Base-by-base conservation (phyloP, 2,329 filamentous ascomycete species). In the Penicillium sp. region DNA sequence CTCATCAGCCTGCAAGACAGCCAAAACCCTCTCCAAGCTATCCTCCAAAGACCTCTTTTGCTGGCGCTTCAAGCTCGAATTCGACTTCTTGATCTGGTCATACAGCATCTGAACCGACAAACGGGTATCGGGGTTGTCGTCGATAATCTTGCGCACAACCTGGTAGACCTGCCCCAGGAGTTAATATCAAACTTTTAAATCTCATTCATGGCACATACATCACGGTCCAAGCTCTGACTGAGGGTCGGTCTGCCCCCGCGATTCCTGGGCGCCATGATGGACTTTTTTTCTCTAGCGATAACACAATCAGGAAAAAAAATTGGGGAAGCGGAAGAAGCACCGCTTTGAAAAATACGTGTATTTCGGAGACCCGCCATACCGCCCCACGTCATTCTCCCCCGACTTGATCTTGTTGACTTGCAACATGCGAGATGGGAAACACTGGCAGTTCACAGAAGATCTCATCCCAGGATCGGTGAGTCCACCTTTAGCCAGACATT, bases 391-490 rank as follows among this genome's bases (percentile, higher is more conserved):
- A 61, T 58, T 48, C 34, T 43, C 26, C 28, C 41, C 42, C 41
- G 42, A 38, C 47, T 29, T 28, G 44, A 24, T 24, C 31, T 50
- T 34, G 31, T 49, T 52, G 57, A 54, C 60, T 23, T 39, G 12
- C 9, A 66, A 61, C 53, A 69, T 71, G 69, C 64, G 57, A 54
- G 45, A 88, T 88, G 86, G 86, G 86, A 43, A 88, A 87, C 70
- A 74, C 80, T 46, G 74, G 74, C 63, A 87, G 84, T 71, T 75
- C 81, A 51, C 80, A 83, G 66, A 88, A 85, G 71, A 83, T 88
- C 56, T 86, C 86, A 31, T 81, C 84, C 65, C 92, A 96, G 77
- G 93, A 97, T 77, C 91, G 90, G 92, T 95, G 70, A 65, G 83
- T 71, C 15, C 33, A 39, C 13, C 21, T 4, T 1, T 15, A 3